These are phyloP conservation scores for Acrocalymma vagum DNA, from an alignment of 2,329 filamentous ascomycete genomes.

Conservation along the genomic window DNA sequence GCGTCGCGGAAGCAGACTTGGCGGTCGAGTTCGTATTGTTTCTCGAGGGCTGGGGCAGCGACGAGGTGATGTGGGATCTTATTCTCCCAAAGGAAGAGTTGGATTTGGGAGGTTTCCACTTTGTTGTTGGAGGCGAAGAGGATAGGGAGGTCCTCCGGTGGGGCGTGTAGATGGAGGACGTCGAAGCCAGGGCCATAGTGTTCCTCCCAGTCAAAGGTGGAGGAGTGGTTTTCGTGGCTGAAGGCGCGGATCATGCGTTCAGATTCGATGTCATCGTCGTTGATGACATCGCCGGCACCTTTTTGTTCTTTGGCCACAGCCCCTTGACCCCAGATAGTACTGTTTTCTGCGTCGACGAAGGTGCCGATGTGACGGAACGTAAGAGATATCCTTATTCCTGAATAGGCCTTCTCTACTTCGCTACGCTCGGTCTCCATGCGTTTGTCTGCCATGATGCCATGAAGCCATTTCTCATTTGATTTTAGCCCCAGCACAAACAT, in stretches of 20 bases:
- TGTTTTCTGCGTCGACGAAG: constrained; percentile 72
- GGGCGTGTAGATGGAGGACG: constrained; percentile 69
- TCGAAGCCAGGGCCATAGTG: constrained; percentile 85
- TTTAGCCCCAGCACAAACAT: constrained; percentile 81
- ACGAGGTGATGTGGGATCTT: constrained; percentile 26
- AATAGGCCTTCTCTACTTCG: constrained; percentile 73
- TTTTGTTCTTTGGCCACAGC: constrained; percentile 73
- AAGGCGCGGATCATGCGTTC: constrained; percentile 80
- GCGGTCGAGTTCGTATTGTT: constrained; percentile 25
- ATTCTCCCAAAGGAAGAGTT: constrained; percentile 38
- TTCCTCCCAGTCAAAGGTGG: constrained; percentile 76
- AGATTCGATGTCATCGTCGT: constrained; percentile 72
- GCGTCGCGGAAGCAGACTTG: constrained; percentile 42
- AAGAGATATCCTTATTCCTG: constrained; percentile 83
- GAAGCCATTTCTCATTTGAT: constrained; percentile 89
- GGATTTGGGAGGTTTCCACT: constrained; percentile 41
- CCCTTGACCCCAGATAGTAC: constrained; percentile 89
- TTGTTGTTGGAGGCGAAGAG: constrained; percentile 46
- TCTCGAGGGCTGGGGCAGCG: constrained; percentile 28
- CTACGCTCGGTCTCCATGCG: constrained; percentile 73
- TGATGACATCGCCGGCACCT: constrained; percentile 70
- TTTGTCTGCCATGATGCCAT: constrained; percentile 91
- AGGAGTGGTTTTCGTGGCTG: constrained; percentile 79
- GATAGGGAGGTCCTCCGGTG: constrained; percentile 43
- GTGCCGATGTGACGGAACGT: constrained; percentile 93